Evolutionary conservation across 2,329 filamentous ascomycete species (phyloP).

Genomic region (Trichoderma endophyticum): DNA sequence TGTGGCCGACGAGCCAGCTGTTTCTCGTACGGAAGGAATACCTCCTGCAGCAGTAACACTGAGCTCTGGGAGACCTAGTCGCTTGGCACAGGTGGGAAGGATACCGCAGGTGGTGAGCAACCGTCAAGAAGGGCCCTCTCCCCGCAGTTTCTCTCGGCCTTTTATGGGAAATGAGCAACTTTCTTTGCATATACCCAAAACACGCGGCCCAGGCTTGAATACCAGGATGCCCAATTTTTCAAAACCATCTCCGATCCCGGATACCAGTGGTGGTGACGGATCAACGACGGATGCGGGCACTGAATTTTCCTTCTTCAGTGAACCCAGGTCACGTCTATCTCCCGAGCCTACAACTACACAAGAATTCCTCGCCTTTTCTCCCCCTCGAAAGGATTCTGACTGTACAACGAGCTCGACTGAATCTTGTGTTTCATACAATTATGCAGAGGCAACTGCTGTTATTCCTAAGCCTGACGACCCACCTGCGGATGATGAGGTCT

Average conservation of each 20-base stretch:
- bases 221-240: conserved; percentile 48
- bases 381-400: conserved; percentile 68
- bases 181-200: conserved; percentile 28
- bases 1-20: not conserved
- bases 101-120: conserved; percentile 79
- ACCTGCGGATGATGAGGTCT: conserved; percentile 79
- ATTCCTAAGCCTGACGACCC: conserved; percentile 60
- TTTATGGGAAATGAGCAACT: conserved; percentile 57
- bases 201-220: conserved; percentile 37
- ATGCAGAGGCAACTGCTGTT: conserved; percentile 62
- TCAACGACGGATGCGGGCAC: conserved; percentile 34
- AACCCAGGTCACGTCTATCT: conserved; percentile 31
- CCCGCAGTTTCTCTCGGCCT: conserved; percentile 81
- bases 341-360: conserved; percentile 33
- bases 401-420: conserved; percentile 59
- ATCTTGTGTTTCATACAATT: conserved; percentile 56
- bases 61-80: conserved; percentile 42
- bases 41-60: conserved; percentile 1
- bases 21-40: not conserved
- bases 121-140: conserved; percentile 62
- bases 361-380: conserved; percentile 73
- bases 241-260: conserved; percentile 36
- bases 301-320: conserved; percentile 30
- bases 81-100: conserved; percentile 76
- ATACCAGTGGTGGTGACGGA: conserved; percentile 36